Evolutionary conservation across 176 grass and related monocot genomes (phyloP).

Genomic region (Cenchrus purpureus): DNA sequence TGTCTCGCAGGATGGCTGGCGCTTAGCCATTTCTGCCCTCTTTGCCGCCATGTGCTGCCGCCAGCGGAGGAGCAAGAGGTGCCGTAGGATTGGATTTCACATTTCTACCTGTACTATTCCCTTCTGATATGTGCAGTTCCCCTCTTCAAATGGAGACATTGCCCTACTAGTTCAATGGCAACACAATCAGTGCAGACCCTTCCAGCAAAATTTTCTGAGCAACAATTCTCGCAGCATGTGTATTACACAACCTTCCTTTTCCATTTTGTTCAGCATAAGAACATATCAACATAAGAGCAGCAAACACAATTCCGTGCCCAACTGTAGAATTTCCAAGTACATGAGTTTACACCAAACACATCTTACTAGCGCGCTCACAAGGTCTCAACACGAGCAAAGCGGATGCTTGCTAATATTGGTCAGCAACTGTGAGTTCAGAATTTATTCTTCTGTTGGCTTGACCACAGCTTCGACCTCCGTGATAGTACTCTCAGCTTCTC

Average conservation of each 20-base stretch:
- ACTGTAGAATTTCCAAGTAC: neutral
- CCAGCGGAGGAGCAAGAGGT: too few relatives aligned
- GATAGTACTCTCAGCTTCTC: constrained; percentile 70
- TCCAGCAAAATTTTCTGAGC: too few relatives aligned
- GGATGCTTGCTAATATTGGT: neutral
- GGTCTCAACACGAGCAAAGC: neutral
- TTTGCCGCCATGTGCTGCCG: neutral
- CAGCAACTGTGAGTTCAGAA: neutral
- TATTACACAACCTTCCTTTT: neutral
- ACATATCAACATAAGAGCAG: neutral
- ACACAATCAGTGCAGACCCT: too few relatives aligned
- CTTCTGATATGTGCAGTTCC: too few relatives aligned
- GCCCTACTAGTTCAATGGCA: too few relatives aligned
- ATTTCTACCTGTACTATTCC: too few relatives aligned
- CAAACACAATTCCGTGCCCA: neutral
- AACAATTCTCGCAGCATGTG: neutral
- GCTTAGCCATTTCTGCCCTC: neutral
- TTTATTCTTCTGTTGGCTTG: constrained; percentile 54
- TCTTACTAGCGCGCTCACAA: neutral
- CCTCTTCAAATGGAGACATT: too few relatives aligned
- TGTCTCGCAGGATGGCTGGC: neutral
- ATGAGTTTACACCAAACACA: constrained; percentile 1
- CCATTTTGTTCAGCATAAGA: neutral
- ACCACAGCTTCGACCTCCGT: constrained; percentile 71
- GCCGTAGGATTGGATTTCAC: too few relatives aligned